These are phyloP conservation scores for Fusarium gaditjirri DNA, from an alignment of 2,329 filamentous ascomycete genomes.

Conservation along the genomic window DNA sequence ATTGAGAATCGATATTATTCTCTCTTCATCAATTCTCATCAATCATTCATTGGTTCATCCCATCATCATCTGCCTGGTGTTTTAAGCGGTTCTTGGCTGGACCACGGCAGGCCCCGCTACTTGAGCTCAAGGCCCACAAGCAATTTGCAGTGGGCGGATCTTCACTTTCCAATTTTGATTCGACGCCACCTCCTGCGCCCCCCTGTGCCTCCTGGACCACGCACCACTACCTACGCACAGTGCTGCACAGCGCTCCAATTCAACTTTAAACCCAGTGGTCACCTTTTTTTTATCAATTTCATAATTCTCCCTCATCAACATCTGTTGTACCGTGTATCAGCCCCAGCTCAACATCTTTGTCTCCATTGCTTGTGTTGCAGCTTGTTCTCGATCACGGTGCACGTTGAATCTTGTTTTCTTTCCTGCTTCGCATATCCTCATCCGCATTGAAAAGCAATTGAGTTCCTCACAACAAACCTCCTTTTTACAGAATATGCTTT, in stretches of 20 bases:
- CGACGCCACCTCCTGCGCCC: slow-evolving; percentile 46
- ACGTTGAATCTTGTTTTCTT: slow-evolving; percentile 5
- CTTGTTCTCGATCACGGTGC: slow-evolving; percentile 17
- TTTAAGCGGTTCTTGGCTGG: slow-evolving; percentile 27
- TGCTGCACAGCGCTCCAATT: slow-evolving; percentile 13
- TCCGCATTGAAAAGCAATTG: slow-evolving; percentile 6
- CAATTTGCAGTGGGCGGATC: slow-evolving; percentile 45
- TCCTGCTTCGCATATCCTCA: neutral
- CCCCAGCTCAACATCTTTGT: slow-evolving; percentile 18
- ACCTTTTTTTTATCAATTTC: slow-evolving; percentile 28
- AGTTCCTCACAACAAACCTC: slow-evolving; percentile 18
- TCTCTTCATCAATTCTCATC: slow-evolving; percentile 1
- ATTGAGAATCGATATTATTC: neutral
- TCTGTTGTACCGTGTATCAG: slow-evolving; percentile 23
- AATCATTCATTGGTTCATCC: neutral
- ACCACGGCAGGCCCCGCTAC: slow-evolving; percentile 32
- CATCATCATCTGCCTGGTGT: slow-evolving; percentile 17
- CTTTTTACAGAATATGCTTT: slow-evolving; percentile 25
- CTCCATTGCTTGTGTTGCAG: slow-evolving; percentile 23
- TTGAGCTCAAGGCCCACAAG: slow-evolving; percentile 33
- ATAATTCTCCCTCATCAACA: slow-evolving; percentile 34
- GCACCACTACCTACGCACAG: slow-evolving; percentile 27
- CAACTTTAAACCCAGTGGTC: slow-evolving; percentile 35
- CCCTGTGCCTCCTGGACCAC: slow-evolving; percentile 39
- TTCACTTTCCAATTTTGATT: slow-evolving; percentile 43